Evolutionary conservation across 805 yeast genomes (phyloP), one percentile per base, ranked within the genome.

Genomic region (Myxozyma kluyveri): DNA sequence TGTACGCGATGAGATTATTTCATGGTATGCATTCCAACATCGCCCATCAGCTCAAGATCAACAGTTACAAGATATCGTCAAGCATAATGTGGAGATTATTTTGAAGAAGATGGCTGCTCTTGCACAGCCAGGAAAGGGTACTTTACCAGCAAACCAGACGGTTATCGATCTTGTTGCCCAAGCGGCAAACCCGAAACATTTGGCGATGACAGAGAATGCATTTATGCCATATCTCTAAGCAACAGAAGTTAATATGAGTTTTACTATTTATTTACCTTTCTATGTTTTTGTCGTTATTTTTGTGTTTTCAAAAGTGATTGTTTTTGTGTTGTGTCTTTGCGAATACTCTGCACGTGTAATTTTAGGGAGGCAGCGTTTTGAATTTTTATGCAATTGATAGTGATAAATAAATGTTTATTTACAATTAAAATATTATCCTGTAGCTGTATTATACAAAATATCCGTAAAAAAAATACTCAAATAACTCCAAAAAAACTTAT

Each of bases 121-220:
- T 70, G 86, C 90, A 2, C 88, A 86, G 55, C 67, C 75, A 23
- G 75, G 79, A 12, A 73, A 75, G 35, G 79, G 79, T 29, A 72
- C 78, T 29, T 81, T 85, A 1, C 84, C 86, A 33, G 86, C 95
- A 7, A 87, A 96, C 33, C 98, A 91, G 68, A 83, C 87, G 56
- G 86, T 89, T 31, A 76, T 93, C 60, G 97, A 93, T 63, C 78
- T 91, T 65, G 88, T 93, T 47, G 84, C 95, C 3, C 89, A 88
- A 64, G 98, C 99, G 4, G 97, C 90, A 14, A 91, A 90, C 65
- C 97, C 98, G 32, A 80, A 96, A 62, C 88, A 88, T 63, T 72
- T 93, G 61, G 97, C 98, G 14, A 82, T 88, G 49, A 84, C 95
- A 4, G 99, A 93, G 63, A 82, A 89, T 14, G 76, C 87, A 59